These are phyloP conservation scores for Dendryphion nanum DNA, from an alignment of 2,329 filamentous ascomycete genomes.

Conservation along the genomic window DNA sequence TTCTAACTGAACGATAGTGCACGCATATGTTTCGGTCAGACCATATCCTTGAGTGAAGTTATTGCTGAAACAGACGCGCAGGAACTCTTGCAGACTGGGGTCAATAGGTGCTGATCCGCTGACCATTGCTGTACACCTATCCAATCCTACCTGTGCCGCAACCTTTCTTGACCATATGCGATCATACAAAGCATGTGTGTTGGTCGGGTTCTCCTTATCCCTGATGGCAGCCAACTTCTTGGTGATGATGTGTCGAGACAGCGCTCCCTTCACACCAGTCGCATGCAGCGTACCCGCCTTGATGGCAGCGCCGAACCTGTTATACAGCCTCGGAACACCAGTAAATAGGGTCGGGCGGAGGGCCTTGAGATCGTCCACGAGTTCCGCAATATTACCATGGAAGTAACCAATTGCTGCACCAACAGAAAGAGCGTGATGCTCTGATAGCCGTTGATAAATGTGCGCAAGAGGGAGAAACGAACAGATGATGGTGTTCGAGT, in stretches of 20 bases:
- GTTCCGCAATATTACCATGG: slow-evolving; percentile 80
- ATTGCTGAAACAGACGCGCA: slow-evolving; percentile 78
- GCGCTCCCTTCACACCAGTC: slow-evolving; percentile 73
- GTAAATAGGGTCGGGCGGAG: slow-evolving; percentile 79
- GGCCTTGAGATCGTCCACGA: slow-evolving; percentile 89
- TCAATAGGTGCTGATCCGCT: slow-evolving; percentile 91
- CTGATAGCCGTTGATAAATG: slow-evolving; percentile 84
- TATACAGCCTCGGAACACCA: slow-evolving; percentile 89
- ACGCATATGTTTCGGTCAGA: slow-evolving; percentile 88
- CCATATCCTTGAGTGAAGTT: slow-evolving; percentile 86
- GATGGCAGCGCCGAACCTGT: slow-evolving; percentile 82
- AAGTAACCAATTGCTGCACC: slow-evolving; percentile 86
- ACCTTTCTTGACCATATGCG: slow-evolving; percentile 92
- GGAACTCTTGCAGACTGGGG: slow-evolving; percentile 81
- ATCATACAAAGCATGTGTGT: slow-evolving; percentile 76
- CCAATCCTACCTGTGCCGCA: slow-evolving; percentile 75
- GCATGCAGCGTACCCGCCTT: slow-evolving; percentile 76
- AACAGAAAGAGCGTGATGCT: slow-evolving; percentile 70
- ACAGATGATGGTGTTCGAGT: slow-evolving; percentile 63
- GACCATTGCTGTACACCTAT: slow-evolving; percentile 70
- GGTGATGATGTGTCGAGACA: slow-evolving; percentile 76
- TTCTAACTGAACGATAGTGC: slow-evolving; percentile 65
- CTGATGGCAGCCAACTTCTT: slow-evolving; percentile 79
- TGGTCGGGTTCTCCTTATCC: slow-evolving; percentile 69
- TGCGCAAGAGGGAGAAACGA: slow-evolving; percentile 94